Evolutionary conservation across 2,329 filamentous ascomycete genomes (phyloP).

Genomic region (Fusarium succisae): DNA sequence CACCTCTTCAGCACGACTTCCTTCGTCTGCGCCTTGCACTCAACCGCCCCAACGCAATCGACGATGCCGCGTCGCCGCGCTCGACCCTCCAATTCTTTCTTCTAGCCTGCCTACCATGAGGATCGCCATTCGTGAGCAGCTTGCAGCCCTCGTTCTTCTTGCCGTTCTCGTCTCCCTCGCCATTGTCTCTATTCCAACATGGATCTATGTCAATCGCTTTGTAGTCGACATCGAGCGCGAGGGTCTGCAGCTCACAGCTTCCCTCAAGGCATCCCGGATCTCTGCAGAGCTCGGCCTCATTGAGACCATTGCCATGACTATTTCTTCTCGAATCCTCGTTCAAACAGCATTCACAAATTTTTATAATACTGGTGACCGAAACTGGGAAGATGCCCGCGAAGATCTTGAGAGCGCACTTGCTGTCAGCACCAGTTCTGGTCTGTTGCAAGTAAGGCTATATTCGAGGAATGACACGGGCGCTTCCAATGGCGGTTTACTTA

Average conservation of each 20-base stretch:
- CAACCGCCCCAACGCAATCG: constrained; percentile 19
- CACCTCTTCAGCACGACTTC: constrained; percentile 3
- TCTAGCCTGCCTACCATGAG: constrained; percentile 67
- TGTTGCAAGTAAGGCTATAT: constrained; percentile 79
- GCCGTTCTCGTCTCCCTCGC: constrained; percentile 79
- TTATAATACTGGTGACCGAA: constrained; percentile 58
- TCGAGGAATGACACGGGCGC: constrained; percentile 71
- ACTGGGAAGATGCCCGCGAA: constrained; percentile 68
- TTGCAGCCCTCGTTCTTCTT: constrained; percentile 80
- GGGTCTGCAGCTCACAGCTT: constrained; percentile 80
- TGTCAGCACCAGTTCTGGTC: constrained; percentile 63
- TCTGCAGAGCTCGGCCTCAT: constrained; percentile 81
- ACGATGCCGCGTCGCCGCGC: constrained; percentile 43
- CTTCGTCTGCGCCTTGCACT: constrained; percentile 17
- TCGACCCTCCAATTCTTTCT: constrained; percentile 27
- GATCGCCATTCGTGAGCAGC: constrained; percentile 87
- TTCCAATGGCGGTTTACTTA: constrained; percentile 65
- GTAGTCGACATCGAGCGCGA: constrained; percentile 63
- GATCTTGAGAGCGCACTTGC: constrained; percentile 78
- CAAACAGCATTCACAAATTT: constrained; percentile 63
- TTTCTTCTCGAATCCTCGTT: constrained; percentile 72
- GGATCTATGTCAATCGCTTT: constrained; percentile 66
- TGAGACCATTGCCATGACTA: constrained; percentile 76
- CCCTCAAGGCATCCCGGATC: constrained; percentile 85
- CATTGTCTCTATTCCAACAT: constrained; percentile 81